A percentile compares a stretch with the other conserved stretches of the same genome.
phyloP scores from a whole-genome alignment of 305 asterid species.

The Fraxinus sp. region DNA sequence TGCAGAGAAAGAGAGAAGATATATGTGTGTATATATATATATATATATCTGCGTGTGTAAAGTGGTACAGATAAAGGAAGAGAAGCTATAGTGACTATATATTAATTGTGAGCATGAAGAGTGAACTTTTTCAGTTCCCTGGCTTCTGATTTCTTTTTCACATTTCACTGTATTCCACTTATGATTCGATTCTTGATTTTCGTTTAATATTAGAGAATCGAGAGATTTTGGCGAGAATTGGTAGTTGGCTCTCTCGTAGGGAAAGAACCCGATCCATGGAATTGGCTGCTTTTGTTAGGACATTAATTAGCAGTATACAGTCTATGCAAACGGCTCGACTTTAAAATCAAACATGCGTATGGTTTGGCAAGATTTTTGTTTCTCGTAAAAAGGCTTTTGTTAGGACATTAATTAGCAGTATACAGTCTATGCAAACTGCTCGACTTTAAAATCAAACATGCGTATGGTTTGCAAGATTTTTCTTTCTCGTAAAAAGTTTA shows the following conservation, averaged over 20 bases:
- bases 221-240: slow-evolving; percentile 29
- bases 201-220: slow-evolving; percentile 30
- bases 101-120: background rate
- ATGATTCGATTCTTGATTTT: slow-evolving; percentile 45
- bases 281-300: background rate
- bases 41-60: background rate
- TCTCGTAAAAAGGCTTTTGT: too few relatives aligned
- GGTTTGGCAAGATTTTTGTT: too few relatives aligned
- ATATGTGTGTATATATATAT: background rate
- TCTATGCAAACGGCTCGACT: slow-evolving; percentile 2
- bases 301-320: background rate
- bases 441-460: too few relatives aligned
- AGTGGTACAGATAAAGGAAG: background rate
- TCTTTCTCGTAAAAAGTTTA: too few relatives aligned
- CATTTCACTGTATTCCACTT: slow-evolving; percentile 40
- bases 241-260: background rate
- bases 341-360: background rate
- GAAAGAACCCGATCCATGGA: slow-evolving; percentile 17
- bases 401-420: too few relatives aligned
- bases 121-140: slow-evolving; percentile 20
- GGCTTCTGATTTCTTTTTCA: slow-evolving; percentile 18
- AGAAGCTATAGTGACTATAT: background rate
- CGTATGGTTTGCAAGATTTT: too few relatives aligned
- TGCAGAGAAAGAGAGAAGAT: slow-evolving; percentile 19
- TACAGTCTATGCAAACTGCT: too few relatives aligned